A percentile compares a stretch with the other conserved stretches of the same genome.
These are phyloP conservation scores for Cladosporium sp. DNA, from an alignment of 2,329 filamentous ascomycete genomes.

Conservation along the genomic window DNA sequence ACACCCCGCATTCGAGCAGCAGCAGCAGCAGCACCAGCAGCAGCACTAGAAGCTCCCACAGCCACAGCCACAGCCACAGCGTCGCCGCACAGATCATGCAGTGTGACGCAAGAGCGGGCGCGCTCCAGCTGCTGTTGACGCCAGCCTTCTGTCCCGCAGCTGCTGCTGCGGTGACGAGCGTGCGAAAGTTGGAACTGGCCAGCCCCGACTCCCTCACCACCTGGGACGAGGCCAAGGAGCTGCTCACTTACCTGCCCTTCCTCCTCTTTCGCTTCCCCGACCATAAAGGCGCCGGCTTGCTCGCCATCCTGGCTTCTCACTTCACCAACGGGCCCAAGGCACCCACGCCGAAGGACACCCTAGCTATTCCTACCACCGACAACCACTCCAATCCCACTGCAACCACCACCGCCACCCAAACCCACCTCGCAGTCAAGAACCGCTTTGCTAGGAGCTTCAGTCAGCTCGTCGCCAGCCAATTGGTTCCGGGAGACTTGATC, in stretches of 20 bases:
- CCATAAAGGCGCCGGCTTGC: conserved; percentile 15
- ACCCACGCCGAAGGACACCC: conserved; percentile 8
- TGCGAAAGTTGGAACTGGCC: neutral
- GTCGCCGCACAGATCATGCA: neutral
- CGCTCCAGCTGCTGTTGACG: neutral
- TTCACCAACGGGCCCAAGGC: neutral
- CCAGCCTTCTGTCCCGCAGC: conserved; percentile 2
- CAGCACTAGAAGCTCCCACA: neutral
- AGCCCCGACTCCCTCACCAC: neutral
- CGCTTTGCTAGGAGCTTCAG: conserved; percentile 27
- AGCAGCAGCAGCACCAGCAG: too few relatives aligned
- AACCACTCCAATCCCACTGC: neutral
- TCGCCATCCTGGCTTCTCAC: conserved; percentile 14
- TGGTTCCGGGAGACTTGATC: conserved; percentile 28
- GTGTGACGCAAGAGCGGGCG: conserved; percentile 11
- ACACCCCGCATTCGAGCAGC: neutral
- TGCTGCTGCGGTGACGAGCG: neutral
- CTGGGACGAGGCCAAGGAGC: conserved; percentile 9
- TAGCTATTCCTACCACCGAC: conserved; percentile 6
- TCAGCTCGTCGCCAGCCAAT: conserved; percentile 34
- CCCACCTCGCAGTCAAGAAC: conserved; percentile 16
- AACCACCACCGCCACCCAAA: neutral
- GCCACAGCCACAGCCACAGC: neutral
- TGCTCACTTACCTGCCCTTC: conserved; percentile 10
- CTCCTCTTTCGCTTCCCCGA: conserved; percentile 11